Conservation (phyloP, 108 stramenopile genomes). For the Mediolabrus comicus region DNA sequence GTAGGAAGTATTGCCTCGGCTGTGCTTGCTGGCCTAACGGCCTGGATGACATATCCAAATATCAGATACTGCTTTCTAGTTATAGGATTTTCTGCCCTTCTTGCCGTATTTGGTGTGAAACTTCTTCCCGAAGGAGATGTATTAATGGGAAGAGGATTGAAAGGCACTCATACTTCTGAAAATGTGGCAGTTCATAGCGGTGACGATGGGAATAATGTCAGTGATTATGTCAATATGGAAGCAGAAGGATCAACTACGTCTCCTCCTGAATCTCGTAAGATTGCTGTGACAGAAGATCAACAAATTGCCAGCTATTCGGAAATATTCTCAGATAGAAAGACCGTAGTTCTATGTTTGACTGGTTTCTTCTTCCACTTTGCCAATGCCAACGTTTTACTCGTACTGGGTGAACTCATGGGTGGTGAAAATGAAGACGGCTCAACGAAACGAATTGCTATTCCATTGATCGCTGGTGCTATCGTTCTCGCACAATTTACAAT, state of each 20-base stretch:
- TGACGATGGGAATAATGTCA: slow-evolving; percentile 5
- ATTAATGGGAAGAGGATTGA: slow-evolving; percentile 75
- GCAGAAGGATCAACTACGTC: neutral
- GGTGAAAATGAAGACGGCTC: slow-evolving; percentile 74
- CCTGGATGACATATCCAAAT: slow-evolving; percentile 69
- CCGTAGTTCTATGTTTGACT: slow-evolving; percentile 71
- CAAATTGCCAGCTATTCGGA: slow-evolving; percentile 62
- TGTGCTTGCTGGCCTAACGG: slow-evolving; percentile 69
- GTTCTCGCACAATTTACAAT: slow-evolving; percentile 82
- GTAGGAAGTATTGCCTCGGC: slow-evolving; percentile 72
- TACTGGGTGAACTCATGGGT: slow-evolving; percentile 87
- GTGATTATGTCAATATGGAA: slow-evolving; percentile 38
- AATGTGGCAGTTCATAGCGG: neutral
- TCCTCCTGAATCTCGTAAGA: neutral
- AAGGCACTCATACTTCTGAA: slow-evolving; percentile 11
- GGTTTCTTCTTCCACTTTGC: slow-evolving; percentile 92
- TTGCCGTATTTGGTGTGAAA: slow-evolving; percentile 67
- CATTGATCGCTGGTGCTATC: slow-evolving; percentile 85
- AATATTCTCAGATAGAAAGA: slow-evolving; percentile 69
- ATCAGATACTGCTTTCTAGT: slow-evolving; percentile 87
- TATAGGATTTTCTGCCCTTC: slow-evolving; percentile 67
- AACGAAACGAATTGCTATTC: slow-evolving; percentile 71
- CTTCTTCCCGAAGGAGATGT: slow-evolving; percentile 78
- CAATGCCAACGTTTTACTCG: slow-evolving; percentile 86
- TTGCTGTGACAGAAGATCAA: neutral